phyloP scores from a whole-genome alignment of 495 filamentous ascomycete species.

The Penicilliopsis zonata region DNA sequence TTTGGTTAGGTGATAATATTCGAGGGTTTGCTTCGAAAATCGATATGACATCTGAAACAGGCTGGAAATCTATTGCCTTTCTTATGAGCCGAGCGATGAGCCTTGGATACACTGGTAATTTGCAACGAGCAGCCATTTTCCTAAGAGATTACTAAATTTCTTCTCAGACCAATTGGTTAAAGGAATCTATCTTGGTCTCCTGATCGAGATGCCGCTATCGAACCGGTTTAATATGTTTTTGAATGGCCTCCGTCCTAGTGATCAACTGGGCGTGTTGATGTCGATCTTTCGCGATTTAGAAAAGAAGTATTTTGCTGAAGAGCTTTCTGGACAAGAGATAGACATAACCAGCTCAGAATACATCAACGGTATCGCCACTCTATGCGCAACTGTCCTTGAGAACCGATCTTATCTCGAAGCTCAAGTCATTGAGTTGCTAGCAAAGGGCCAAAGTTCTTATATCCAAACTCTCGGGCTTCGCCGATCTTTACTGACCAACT shows the following conservation, averaged over 20 bases:
- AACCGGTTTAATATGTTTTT: constrained; percentile 31
- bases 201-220: constrained; percentile 19
- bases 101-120: constrained; percentile 62
- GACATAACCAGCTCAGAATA: constrained; percentile 2
- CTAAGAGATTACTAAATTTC: constrained; percentile 12
- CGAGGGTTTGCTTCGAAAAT: constrained; percentile 33
- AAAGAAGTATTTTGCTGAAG: constrained; percentile 32
- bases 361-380: constrained; percentile 26
- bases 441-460: constrained; percentile 36
- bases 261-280: constrained; percentile 47
- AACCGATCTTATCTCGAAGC: constrained; percentile 26
- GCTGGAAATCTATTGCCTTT: constrained; percentile 43
- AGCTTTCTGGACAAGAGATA: constrained; percentile 5
- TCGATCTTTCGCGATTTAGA: constrained; percentile 48
- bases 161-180: constrained; percentile 43
- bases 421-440: constrained; percentile 58
- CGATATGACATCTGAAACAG: constrained; percentile 22
- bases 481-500: constrained; percentile 51
- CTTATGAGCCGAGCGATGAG: constrained; percentile 54
- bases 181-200: constrained; percentile 31
- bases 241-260: constrained; percentile 34
- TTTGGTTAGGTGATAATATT: constrained; percentile 70
- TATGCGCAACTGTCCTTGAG: constrained; percentile 24
- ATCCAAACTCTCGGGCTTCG: constrained; percentile 53
- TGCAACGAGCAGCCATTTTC: neutral